Evolutionary conservation across 179 eudicot genomes (phyloP).

Genomic region (Beta macrorhiza): DNA sequence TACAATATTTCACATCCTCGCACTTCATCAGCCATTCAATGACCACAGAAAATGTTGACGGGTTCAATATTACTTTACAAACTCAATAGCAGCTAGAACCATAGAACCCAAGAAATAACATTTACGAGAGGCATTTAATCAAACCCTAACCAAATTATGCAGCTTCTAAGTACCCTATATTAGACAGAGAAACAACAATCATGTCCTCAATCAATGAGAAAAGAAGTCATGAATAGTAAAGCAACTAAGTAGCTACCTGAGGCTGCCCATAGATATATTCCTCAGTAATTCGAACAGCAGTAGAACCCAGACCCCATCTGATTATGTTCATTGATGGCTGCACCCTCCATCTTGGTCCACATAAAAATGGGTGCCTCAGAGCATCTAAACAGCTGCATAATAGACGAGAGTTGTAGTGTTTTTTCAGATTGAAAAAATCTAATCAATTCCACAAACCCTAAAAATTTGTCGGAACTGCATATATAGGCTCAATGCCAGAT

Average conservation of each 20-base stretch:
- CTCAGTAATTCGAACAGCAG: constrained; percentile 87
- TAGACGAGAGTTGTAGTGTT: neutral
- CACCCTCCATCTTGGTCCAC: constrained; percentile 95
- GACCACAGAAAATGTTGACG: neutral
- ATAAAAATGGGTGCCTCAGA: constrained; percentile 89
- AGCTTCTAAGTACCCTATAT: neutral
- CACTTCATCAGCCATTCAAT: neutral
- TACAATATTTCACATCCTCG: too few species aligned
- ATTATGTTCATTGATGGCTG: constrained; percentile 85
- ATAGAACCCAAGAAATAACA: neutral
- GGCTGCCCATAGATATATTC: constrained; percentile 84
- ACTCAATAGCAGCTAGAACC: neutral
- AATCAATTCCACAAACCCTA: neutral
- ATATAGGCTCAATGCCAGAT: too few species aligned
- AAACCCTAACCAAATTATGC: neutral
- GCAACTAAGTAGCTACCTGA: constrained; percentile 52
- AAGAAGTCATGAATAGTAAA: neutral
- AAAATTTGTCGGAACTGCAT: too few species aligned
- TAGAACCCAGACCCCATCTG: constrained; percentile 96
- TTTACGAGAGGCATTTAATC: neutral
- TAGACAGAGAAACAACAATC: neutral
- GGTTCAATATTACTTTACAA: neutral
- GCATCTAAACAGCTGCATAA: constrained; percentile 83
- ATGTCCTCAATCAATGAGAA: neutral
- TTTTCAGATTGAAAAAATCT: neutral